These are phyloP conservation scores for Jacaranda mimosifolia DNA, from an alignment of 257 asterid genomes.

Conservation along the genomic window DNA sequence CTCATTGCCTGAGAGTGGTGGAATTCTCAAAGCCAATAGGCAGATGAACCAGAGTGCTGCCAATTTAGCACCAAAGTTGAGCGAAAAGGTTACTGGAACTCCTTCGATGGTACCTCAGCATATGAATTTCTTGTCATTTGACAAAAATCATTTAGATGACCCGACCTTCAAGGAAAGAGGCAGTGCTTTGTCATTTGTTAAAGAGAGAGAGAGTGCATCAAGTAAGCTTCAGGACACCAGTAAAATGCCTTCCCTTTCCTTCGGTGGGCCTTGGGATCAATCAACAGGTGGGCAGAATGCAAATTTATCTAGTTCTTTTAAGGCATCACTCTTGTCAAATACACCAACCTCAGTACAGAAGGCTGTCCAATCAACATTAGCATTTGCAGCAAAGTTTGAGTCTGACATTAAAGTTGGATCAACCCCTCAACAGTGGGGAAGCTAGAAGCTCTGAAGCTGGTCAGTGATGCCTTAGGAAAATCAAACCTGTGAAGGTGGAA, in stretches of 20 bases:
- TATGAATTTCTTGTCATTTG: slow-evolving; percentile 43
- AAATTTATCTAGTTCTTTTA: slow-evolving; percentile 43
- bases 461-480: slow-evolving; percentile 7
- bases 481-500: background rate
- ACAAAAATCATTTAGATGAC: slow-evolving; percentile 36
- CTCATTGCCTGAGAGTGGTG: slow-evolving; percentile 33
- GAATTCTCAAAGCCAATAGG: slow-evolving; percentile 31
- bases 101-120: slow-evolving; percentile 42
- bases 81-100: slow-evolving; percentile 33
- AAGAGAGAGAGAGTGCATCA: slow-evolving; percentile 34
- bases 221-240: slow-evolving; percentile 37
- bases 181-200: slow-evolving; percentile 33
- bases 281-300: slow-evolving; percentile 39
- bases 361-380: slow-evolving; percentile 75
- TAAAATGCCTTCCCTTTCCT: slow-evolving; percentile 40
- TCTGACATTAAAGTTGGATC: slow-evolving; percentile 53
- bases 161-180: slow-evolving; percentile 32
- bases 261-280: slow-evolving; percentile 38
- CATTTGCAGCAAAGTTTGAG: slow-evolving; percentile 81
- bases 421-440: slow-evolving; percentile 35
- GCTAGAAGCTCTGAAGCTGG: slow-evolving; percentile 36
- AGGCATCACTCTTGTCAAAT: slow-evolving; percentile 48
- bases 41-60: slow-evolving; percentile 40
- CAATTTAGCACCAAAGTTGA: slow-evolving; percentile 15
- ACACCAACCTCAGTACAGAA: slow-evolving; percentile 60